Conservation (phyloP, 2,329 filamentous ascomycete genomes). For the Arthrobotrys megalospora region DNA sequence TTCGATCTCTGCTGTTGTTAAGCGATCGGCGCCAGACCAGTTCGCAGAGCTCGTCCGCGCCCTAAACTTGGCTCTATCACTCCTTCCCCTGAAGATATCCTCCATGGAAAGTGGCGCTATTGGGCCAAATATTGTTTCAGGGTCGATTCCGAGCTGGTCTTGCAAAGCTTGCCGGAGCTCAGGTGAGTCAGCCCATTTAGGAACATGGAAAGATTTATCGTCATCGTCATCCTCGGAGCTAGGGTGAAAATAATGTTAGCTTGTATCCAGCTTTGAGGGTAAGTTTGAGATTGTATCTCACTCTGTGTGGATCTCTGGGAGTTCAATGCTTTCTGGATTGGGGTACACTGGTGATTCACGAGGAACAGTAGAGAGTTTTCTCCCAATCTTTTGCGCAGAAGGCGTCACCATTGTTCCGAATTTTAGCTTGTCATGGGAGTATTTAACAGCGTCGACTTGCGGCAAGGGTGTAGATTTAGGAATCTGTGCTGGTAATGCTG, state of each 20-base stretch:
- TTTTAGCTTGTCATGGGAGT: conserved; percentile 64
- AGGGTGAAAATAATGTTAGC: conserved; percentile 11
- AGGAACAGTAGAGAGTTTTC: conserved; percentile 60
- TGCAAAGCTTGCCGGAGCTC: conserved; percentile 82
- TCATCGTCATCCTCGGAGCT: conserved; percentile 75
- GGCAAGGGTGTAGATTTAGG: conserved; percentile 63
- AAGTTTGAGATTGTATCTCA: conserved; percentile 35
- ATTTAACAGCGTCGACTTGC: conserved; percentile 64
- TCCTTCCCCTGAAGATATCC: conserved; percentile 90
- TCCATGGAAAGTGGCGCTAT: conserved; percentile 93
- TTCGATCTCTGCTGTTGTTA: conserved; percentile 89
- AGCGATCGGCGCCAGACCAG: conserved; percentile 85
- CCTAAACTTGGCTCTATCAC: conserved; percentile 81
- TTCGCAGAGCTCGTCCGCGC: conserved; percentile 93
- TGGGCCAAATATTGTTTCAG: conserved; percentile 87
- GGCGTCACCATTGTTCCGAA: conserved; percentile 62
- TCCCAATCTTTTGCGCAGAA: conserved; percentile 47
- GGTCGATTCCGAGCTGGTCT: conserved; percentile 87
- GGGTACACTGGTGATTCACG: conserved; percentile 80
- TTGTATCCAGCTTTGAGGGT: neutral
- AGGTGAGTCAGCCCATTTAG: conserved; percentile 90
- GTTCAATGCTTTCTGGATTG: conserved; percentile 88
- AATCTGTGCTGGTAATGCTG: conserved; percentile 46
- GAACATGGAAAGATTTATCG: conserved; percentile 75
- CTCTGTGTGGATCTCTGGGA: conserved; percentile 96